Evolutionary conservation across 2,329 filamentous ascomycete species (phyloP).

Genomic region (Arthrobotrys sinensis): DNA sequence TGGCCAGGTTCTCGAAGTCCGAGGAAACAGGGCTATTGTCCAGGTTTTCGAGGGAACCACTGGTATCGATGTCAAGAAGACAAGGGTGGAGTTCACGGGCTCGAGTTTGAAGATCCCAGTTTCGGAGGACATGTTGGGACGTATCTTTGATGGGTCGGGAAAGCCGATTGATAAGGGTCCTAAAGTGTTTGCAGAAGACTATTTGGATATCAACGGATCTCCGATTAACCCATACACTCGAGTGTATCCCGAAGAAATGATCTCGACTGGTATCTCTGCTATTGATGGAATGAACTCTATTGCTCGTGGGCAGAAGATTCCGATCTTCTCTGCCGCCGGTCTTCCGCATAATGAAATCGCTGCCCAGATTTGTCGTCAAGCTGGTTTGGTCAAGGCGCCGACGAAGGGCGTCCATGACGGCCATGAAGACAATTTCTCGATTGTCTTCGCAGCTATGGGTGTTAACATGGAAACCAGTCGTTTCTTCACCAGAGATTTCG

Average conservation of each 20-base stretch:
- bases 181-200: slow-evolving; percentile 97
- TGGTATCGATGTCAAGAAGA: slow-evolving; percentile 99
- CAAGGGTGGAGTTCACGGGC: slow-evolving; percentile 90
- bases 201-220: slow-evolving; percentile 98
- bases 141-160: slow-evolving; percentile 96
- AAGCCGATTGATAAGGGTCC: slow-evolving; percentile 99
- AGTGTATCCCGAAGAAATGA: slow-evolving; percentile 99
- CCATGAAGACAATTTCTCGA: slow-evolving; percentile 99
- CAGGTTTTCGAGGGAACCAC: slow-evolving; percentile 98
- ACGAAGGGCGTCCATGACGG: slow-evolving; percentile 97
- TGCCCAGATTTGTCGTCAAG: slow-evolving; percentile 97
- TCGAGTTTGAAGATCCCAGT: slow-evolving; percentile 98
- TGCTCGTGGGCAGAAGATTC: slow-evolving; percentile 98
- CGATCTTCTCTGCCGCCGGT: slow-evolving; percentile 98
- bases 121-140: slow-evolving; percentile 98
- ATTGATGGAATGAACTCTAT: slow-evolving; percentile 74
- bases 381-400: slow-evolving; percentile 86
- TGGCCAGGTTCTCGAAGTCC: slow-evolving; percentile 96
- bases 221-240: slow-evolving; percentile 98
- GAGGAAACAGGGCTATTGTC: slow-evolving; percentile 94
- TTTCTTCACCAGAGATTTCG: slow-evolving; percentile 98
- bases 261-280: slow-evolving; percentile 98
- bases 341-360: slow-evolving; percentile 99
- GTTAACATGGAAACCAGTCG: slow-evolving; percentile 98
- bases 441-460: slow-evolving; percentile 99